These are phyloP conservation scores for Elsinoe batatas DNA, from an alignment of 2,329 filamentous ascomycete species.

Conservation along the genomic window DNA sequence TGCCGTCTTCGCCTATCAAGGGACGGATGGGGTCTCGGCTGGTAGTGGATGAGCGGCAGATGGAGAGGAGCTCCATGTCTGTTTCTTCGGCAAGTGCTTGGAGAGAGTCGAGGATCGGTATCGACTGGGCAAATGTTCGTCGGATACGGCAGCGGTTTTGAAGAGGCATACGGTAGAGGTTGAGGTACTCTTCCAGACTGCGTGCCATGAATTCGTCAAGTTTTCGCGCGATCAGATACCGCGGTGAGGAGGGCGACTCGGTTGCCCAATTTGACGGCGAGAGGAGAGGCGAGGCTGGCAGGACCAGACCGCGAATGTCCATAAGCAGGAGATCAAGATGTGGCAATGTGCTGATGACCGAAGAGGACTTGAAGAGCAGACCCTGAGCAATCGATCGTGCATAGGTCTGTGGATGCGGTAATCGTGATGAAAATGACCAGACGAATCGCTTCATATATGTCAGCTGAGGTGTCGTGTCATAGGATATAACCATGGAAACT, in stretches of 20 bases:
- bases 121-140: constrained; percentile 76
- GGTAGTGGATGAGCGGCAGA: not conserved
- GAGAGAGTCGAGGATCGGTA: constrained; percentile 73
- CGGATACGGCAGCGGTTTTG: constrained; percentile 85
- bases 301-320: constrained; percentile 66
- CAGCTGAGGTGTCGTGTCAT: constrained; percentile 10
- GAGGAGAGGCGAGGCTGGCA: constrained; percentile 62
- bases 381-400: constrained; percentile 51
- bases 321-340: constrained; percentile 67
- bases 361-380: constrained; percentile 62
- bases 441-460: constrained; percentile 54
- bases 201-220: constrained; percentile 60
- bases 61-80: constrained; percentile 36
- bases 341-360: constrained; percentile 54
- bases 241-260: constrained; percentile 62
- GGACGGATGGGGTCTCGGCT: constrained; percentile 6
- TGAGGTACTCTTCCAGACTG: constrained; percentile 56
- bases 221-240: constrained; percentile 60
- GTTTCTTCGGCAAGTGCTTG: constrained; percentile 73
- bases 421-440: constrained; percentile 63
- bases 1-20: not conserved
- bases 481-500: not conserved
- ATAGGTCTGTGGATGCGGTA: constrained; percentile 74
- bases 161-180: constrained; percentile 73
- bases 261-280: constrained; percentile 66